phyloP scores from a whole-genome alignment of 352 stramenopile species.

The Pythium brassicae region DNA sequence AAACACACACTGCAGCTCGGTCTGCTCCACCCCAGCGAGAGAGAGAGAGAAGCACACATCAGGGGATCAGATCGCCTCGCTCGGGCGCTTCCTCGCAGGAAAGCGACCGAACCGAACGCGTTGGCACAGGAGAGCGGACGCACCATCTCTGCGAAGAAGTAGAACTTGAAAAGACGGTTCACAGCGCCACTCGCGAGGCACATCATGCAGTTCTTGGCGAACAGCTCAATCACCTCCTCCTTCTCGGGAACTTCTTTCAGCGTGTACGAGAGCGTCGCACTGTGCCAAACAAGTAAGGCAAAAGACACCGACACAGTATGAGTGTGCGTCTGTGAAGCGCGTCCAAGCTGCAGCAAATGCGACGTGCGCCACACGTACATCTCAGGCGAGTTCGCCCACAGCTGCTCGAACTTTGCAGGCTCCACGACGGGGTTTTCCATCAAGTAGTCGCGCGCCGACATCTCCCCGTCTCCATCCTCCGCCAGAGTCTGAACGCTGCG shows the following conservation, averaged over 20 bases:
- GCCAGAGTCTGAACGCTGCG: conserved; percentile 12
- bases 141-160: conserved; percentile 86
- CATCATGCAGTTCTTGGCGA: conserved; percentile 61
- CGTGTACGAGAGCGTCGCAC: conserved; percentile 42
- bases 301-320: no score
- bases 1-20: conserved; percentile 76
- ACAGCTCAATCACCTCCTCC: conserved; percentile 72
- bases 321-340: no score
- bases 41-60: background rate
- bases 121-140: background rate
- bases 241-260: conserved; percentile 60
- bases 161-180: conserved; percentile 80
- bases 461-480: conserved; percentile 42
- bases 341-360: background rate
- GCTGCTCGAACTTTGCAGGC: conserved; percentile 71
- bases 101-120: background rate
- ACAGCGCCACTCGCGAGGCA: conserved; percentile 78
- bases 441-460: conserved; percentile 70
- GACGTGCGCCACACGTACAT: conserved; percentile 57
- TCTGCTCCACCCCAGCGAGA: conserved; percentile 11
- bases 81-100: background rate
- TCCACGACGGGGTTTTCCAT: conserved; percentile 57
- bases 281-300: conserved; percentile 17
- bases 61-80: background rate
- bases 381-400: conserved; percentile 60